These are phyloP conservation scores for Drechslerella dactyloides DNA, from an alignment of 2,329 filamentous ascomycete genomes.

Conservation along the genomic window DNA sequence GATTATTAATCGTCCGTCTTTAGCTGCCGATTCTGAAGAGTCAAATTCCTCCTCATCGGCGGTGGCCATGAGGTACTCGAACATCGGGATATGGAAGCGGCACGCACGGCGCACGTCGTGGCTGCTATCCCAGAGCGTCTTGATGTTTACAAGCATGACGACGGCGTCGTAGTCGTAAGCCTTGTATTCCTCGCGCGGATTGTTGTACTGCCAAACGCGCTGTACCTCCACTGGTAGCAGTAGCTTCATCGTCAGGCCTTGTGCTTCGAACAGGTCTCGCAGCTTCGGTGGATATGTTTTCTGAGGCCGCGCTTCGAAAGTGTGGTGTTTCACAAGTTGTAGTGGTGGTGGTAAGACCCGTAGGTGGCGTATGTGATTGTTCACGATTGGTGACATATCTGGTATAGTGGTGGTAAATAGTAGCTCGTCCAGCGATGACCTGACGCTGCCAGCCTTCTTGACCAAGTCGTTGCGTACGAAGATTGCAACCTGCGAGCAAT, in stretches of 20 bases:
- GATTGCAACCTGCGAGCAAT: conserved; percentile 54
- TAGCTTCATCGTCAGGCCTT: conserved; percentile 33
- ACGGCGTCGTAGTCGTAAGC: conserved; percentile 42
- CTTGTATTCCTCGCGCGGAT: conserved; percentile 1
- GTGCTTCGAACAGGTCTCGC: conserved; percentile 34
- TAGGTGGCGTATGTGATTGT: conserved; percentile 12
- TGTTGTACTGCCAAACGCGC: conserved; percentile 21
- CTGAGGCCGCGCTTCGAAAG: conserved; percentile 3
- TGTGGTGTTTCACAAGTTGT: conserved; percentile 18
- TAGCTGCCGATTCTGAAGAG: not conserved
- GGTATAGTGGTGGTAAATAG: conserved; percentile 16
- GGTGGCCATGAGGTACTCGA: conserved; percentile 27
- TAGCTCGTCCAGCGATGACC: not conserved
- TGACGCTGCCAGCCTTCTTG: conserved; percentile 1
- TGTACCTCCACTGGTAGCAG: conserved; percentile 30
- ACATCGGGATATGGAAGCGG: conserved; percentile 49
- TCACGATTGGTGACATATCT: conserved; percentile 12
- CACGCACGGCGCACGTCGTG: conserved; percentile 50
- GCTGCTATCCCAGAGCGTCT: conserved; percentile 50
- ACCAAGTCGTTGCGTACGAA: conserved; percentile 50
- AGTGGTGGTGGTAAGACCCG: conserved; percentile 3
- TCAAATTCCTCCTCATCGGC: not conserved
- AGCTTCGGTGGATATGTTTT: conserved; percentile 32
- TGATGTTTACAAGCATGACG: conserved; percentile 38
- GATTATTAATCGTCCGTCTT: too few relatives aligned